phyloP scores from a whole-genome alignment of 2,329 filamentous ascomycete species.

The Trichothecium sympodiale region DNA sequence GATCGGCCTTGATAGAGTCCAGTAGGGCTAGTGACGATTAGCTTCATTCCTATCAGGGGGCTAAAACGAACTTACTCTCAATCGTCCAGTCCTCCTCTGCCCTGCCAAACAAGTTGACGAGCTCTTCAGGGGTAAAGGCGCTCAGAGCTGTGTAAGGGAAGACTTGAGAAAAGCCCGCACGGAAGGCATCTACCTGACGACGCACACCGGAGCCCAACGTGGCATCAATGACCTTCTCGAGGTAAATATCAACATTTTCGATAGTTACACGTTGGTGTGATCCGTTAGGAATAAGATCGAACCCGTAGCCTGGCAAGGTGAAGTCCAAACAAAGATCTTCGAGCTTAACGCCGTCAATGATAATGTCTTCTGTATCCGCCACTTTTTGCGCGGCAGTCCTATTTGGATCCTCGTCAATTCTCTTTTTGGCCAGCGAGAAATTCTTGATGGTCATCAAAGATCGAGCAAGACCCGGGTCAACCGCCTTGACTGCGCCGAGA shows the following conservation, averaged over 20 bases:
- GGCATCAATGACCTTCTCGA: conserved; percentile 84
- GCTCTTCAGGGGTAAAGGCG: conserved; percentile 88
- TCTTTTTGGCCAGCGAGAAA: conserved; percentile 73
- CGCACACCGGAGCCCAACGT: conserved; percentile 84
- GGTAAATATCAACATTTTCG: conserved; percentile 79
- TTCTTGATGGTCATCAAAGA: conserved; percentile 81
- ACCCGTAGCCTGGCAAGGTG: conserved; percentile 81
- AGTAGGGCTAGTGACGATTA: conserved; percentile 58
- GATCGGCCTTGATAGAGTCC: conserved; percentile 97
- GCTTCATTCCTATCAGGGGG: conserved; percentile 11
- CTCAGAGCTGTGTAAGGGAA: conserved; percentile 89
- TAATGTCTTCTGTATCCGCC: conserved; percentile 55
- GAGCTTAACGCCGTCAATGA: conserved; percentile 64
- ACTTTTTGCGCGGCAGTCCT: conserved; percentile 62
- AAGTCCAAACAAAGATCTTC: conserved; percentile 91
- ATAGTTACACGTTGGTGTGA: conserved; percentile 69
- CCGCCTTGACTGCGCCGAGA: conserved; percentile 76
- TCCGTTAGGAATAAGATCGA: conserved; percentile 71
- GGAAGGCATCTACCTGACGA: conserved; percentile 83
- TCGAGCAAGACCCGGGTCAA: conserved; percentile 76
- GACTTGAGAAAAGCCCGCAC: conserved; percentile 82
- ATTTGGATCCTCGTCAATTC: conserved; percentile 60
- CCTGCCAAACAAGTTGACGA: conserved; percentile 88
- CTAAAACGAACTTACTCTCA: conserved; percentile 62
- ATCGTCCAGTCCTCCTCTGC: conserved; percentile 95